Base-by-base conservation (phyloP, 345 rosid species). In the Murraya paniculata region DNA sequence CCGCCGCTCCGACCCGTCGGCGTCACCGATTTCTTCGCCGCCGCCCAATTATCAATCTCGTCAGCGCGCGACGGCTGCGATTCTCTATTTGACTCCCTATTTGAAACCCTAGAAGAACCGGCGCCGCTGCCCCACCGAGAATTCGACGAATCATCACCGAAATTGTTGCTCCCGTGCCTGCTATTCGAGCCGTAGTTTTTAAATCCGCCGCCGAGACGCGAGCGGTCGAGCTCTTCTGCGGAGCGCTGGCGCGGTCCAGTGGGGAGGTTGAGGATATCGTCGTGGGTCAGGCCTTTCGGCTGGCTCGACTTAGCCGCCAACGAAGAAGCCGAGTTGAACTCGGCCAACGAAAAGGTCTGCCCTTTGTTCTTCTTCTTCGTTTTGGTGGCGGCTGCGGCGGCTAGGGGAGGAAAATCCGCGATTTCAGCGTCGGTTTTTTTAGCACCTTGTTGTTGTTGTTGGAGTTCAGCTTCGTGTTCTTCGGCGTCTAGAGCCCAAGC, bases 401-500 rank as follows among this genome's bases (percentile, higher is more conserved):
- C 82, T 9, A 93, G 72, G 62, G 94, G 87, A 6, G 95, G 97
- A 72, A 93, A 93, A 45, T 88, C 97, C 1, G 84, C 79, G 22
- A 64, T 31, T 48, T 64, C 61, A 33, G 31, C 4, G 9, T 4
- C 33, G 30, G 9, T 24, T 48, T 76, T 70, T 36, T 72, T 53
- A 4, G 18, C 57, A 16, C 86, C 33, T 60, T 81, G 74, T 65
- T 75, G 73, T 45, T 91, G 86, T 53, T 86, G 87, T 70, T 82
- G 87, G 81, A 89, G 90, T 45, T 94, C 94, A 1, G 83, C 92
- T 68, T 92, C 99, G 76, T 91, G 85, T 67, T 91, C 92, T 62
- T 97, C 98, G 45, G 98, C 91, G 70, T 93, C 98, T 5, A 90
- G 87, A 55, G 99, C 98, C 98, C 99, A 97, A 10, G 97, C 89